Base-by-base conservation (phyloP, 1,139 yeast genomes). In the Blastobotrys petasosporus region DNA sequence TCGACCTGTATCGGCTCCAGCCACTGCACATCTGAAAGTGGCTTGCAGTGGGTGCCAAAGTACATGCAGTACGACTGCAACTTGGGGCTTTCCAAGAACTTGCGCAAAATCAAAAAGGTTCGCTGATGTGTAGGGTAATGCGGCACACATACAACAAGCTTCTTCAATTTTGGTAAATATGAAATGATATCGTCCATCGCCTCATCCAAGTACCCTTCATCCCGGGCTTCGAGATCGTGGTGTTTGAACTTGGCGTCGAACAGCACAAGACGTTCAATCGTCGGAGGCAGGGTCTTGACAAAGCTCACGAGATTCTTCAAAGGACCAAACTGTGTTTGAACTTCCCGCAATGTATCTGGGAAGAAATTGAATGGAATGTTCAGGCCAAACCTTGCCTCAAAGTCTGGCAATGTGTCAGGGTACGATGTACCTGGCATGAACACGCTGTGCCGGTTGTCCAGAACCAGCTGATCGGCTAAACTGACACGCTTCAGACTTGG, bases 401-500 rank as follows among this genome's bases (percentile, higher is more conserved):
- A 36, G 13, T 41, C 45, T n/a, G 45, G 45, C n/a, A 41, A 31
- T 4, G 39, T 41, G 20, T 41, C 45, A 3, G 32, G 39, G n/a
- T 41, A 15, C 11, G 32, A 16, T 11, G 45, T 41, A 3, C 45
- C 45, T 8, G 45, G 45, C 45, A 41, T 41, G 15, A 35, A 28
- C 9, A 41, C 36, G 28, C 25, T 34, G 8, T 31, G 23, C 32
- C 25, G 11, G n/a, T 36, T 23, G 31, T 41, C 37, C 25, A 31
- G 30, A 13, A 41, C 23, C 31, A 41, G 29, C 20, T 41, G 45
- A 31, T 41, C 45, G 16, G 32, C 30, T 6, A 41, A 36, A 3
- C 40, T 16, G 3, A 41, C 40, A 9, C 12, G 29, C 13, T 36
- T 35, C 17, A 41, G 28, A 20, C 28, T 41, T 12, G 45, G 45